Percentiles rank a stretch among this genome's conserved stretches.
Evolutionary conservation across 2,329 filamentous ascomycete genomes (phyloP).

Genomic region (Claviceps quebecensis): DNA sequence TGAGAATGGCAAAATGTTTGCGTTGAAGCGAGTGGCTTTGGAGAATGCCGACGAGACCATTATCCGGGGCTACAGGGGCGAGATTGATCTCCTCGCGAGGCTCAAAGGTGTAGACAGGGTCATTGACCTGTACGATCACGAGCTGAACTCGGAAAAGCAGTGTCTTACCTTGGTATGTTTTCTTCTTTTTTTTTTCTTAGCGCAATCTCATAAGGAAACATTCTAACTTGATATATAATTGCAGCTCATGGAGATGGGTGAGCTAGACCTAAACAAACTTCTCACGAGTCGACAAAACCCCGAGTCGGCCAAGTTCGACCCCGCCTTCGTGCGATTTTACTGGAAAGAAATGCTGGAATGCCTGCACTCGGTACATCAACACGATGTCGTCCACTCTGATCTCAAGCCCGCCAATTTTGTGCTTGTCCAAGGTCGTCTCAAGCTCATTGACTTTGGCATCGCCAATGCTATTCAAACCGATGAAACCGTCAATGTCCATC

Average conservation of each 20-base stretch:
- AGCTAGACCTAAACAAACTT: conserved; percentile 81
- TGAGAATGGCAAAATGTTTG: conserved; percentile 91
- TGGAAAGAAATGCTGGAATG: conserved; percentile 99
- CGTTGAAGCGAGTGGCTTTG: conserved; percentile 81
- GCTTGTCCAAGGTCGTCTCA: conserved; percentile 75
- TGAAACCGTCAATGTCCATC: conserved; percentile 92
- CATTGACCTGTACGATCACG: conserved; percentile 80
- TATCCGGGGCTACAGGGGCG: conserved; percentile 79
- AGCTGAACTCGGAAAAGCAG: conserved; percentile 85
- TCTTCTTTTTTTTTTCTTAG: background rate
- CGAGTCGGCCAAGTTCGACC: conserved; percentile 65
- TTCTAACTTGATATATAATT: background rate
- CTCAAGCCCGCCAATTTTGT: conserved; percentile 97
- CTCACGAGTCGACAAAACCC: conserved; percentile 59
- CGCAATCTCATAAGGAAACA: background rate
- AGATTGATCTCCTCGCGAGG: conserved; percentile 80
- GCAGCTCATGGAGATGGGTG: conserved; percentile 92
- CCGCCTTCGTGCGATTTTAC: conserved; percentile 88
- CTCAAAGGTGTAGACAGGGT: conserved; percentile 78
- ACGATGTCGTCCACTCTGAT: conserved; percentile 92
- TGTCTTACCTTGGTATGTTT: conserved; percentile 64
- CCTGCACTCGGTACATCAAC: conserved; percentile 72
- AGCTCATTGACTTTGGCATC: conserved; percentile 97
- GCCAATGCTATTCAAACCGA: conserved; percentile 93
- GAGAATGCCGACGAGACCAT: conserved; percentile 78